A percentile compares a stretch with the other conserved stretches of the same genome.
These are phyloP conservation scores for Ustilago shanxiensis DNA, from an alignment of 1,284 basidiomycete species.

Conservation along the genomic window DNA sequence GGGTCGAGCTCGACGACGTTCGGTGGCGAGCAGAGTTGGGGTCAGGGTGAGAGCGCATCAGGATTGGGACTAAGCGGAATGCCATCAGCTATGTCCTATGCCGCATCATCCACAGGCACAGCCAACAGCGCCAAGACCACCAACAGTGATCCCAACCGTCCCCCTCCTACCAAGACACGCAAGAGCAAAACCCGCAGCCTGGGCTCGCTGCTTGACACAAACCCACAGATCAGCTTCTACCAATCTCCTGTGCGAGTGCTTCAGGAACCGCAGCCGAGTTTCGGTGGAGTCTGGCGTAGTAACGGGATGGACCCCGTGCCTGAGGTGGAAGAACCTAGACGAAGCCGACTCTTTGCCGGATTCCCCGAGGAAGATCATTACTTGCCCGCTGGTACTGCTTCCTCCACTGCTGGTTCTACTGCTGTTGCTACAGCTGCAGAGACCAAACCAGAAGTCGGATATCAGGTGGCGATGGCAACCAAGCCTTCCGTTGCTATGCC, in stretches of 20 bases:
- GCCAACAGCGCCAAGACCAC: constrained; percentile 31
- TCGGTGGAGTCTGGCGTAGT: constrained; percentile 10
- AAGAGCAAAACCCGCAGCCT: constrained; percentile 42
- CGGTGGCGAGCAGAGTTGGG: constrained; percentile 17
- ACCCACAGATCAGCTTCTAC: constrained; percentile 52
- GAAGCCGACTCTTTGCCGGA: constrained; percentile 24
- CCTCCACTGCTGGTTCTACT: background rate
- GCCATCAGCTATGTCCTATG: constrained; percentile 30
- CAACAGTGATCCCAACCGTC: constrained; percentile 33
- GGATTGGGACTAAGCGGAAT: constrained; percentile 11
- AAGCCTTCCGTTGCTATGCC: constrained; percentile 3
- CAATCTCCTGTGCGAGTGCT: constrained; percentile 49
- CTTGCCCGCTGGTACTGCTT: background rate
- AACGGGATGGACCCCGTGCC: constrained; percentile 22
- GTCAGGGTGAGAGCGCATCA: constrained; percentile 1
- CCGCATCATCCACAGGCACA: constrained; percentile 32
- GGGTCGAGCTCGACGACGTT: constrained; percentile 20
- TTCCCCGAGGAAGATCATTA: constrained; percentile 8
- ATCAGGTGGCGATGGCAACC: constrained; percentile 22
- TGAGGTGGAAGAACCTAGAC: constrained; percentile 30
- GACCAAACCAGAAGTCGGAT: constrained; percentile 2
- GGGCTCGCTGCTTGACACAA: constrained; percentile 38
- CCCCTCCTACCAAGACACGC: constrained; percentile 29
- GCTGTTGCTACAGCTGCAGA: background rate
- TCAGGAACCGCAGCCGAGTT: constrained; percentile 18